A percentile compares a stretch with the other conserved stretches of the same genome.
Conservation (phyloP, 2,329 filamentous ascomycete genomes). For the Verruconis gallopava region DNA sequence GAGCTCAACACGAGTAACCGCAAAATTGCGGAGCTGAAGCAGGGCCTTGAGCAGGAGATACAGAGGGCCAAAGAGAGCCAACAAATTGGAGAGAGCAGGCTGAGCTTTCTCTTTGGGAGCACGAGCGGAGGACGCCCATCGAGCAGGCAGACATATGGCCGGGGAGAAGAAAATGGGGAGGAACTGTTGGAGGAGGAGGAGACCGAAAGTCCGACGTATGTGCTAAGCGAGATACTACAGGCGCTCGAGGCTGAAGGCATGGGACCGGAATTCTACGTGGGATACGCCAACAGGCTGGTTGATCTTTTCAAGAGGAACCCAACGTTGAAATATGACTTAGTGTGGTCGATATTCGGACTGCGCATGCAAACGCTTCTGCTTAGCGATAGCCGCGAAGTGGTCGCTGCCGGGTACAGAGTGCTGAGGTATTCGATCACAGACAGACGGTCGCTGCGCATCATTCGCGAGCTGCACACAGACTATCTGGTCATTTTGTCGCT, state of each 20-base stretch:
- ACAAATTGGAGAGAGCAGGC: slow-evolving; percentile 34
- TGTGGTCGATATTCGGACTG: slow-evolving; percentile 88
- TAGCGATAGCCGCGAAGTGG: slow-evolving; percentile 89
- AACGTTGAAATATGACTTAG: slow-evolving; percentile 89
- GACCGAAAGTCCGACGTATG: slow-evolving; percentile 79
- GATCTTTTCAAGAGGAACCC: slow-evolving; percentile 90
- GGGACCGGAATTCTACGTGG: slow-evolving; percentile 89
- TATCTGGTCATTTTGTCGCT: slow-evolving; percentile 83
- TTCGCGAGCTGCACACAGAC: slow-evolving; percentile 79
- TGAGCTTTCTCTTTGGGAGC: slow-evolving; percentile 45
- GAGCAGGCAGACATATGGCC: slow-evolving; percentile 11
- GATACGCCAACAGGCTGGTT: slow-evolving; percentile 82
- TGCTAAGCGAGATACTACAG: slow-evolving; percentile 79
- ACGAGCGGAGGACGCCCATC: slow-evolving; percentile 34
- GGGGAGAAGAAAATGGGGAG: slow-evolving; percentile 26
- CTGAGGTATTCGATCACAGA: slow-evolving; percentile 92
- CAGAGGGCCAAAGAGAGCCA: slow-evolving; percentile 43
- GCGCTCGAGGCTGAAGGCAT: slow-evolving; percentile 79
- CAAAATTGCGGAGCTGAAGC: slow-evolving; percentile 47
- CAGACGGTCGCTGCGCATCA: slow-evolving; percentile 74
- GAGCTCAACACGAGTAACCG: slow-evolving; percentile 83
- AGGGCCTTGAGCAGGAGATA: slow-evolving; percentile 47
- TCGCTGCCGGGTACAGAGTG: slow-evolving; percentile 86
- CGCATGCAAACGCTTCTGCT: slow-evolving; percentile 92
- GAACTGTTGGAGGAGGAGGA: slow-evolving; percentile 54